Conservation (phyloP, 2,329 filamentous ascomycete genomes). For the Curvularia hawaiiensis region DNA sequence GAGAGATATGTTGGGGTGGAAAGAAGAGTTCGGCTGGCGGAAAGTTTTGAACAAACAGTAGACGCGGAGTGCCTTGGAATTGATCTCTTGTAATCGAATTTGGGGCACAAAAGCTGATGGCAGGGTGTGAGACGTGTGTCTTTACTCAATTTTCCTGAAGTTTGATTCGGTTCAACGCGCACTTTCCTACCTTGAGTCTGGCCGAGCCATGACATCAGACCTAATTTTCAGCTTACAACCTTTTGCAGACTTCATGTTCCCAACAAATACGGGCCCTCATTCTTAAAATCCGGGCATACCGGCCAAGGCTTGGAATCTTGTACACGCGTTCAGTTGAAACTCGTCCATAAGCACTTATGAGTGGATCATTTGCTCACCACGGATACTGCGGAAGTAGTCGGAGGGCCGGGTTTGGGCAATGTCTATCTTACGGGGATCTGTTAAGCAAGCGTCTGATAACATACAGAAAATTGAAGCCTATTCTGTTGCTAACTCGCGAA, state of each 20-base stretch:
- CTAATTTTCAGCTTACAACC: background rate
- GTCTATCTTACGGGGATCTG: background rate
- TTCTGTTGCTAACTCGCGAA: background rate
- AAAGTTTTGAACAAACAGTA: constrained; percentile 10
- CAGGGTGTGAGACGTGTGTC: background rate
- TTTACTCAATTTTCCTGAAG: background rate
- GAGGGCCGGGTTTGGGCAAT: background rate
- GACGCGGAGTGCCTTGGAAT: background rate
- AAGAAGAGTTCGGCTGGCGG: constrained; percentile 61
- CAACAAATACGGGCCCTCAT: background rate
- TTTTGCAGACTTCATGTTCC: background rate
- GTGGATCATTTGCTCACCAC: background rate
- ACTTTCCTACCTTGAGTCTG: background rate
- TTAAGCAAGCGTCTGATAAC: background rate
- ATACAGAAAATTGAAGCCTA: background rate
- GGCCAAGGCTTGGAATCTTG: background rate
- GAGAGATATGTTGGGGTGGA: constrained; percentile 60
- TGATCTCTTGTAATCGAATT: background rate
- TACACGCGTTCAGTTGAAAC: background rate
- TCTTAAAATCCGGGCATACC: background rate
- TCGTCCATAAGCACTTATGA: background rate
- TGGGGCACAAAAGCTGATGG: too few relatives aligned
- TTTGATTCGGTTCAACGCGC: background rate
- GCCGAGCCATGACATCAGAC: background rate
- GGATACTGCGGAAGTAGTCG: background rate